phyloP scores from a whole-genome alignment of 1,284 basidiomycete genomes.

The Volvariella surrecta region DNA sequence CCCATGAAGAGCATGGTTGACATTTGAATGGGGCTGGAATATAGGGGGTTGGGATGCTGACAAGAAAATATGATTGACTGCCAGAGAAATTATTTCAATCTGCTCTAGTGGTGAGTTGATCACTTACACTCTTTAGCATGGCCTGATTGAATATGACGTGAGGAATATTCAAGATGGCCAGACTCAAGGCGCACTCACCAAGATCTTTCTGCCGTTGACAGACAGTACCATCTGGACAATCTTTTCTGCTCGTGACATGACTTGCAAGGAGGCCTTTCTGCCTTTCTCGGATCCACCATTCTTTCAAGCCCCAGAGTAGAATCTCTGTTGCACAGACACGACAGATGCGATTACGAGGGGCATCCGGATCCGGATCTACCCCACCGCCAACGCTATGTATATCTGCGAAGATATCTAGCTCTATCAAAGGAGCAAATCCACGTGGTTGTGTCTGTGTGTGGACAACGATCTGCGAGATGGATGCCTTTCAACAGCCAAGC shows the following conservation, averaged over 20 bases:
- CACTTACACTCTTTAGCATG: constrained; percentile 66
- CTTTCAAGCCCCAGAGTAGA: constrained; percentile 61
- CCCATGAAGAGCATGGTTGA: too few species aligned
- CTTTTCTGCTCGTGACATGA: constrained; percentile 41
- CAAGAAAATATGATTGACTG: constrained; percentile 3
- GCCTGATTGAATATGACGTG: constrained; percentile 24
- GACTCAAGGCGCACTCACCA: constrained; percentile 32
- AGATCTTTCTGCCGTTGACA: constrained; percentile 56
- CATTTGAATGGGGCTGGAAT: constrained; percentile 15
- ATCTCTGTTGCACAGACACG: constrained; percentile 65
- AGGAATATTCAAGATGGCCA: constrained; percentile 2
- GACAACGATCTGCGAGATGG: constrained; percentile 42
- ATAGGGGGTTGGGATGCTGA: constrained; percentile 23
- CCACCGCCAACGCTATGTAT: constrained; percentile 47
- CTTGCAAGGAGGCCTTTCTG: constrained; percentile 54
- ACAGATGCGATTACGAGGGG: constrained; percentile 52
- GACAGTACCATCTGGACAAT: constrained; percentile 50
- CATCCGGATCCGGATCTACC: constrained; percentile 42
- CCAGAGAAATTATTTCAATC: not conserved
- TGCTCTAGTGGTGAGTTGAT: not conserved
- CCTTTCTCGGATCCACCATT: constrained; percentile 75
- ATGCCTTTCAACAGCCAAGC: too few species aligned
- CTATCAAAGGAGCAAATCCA: constrained; percentile 56
- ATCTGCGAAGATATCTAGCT: constrained; percentile 59
- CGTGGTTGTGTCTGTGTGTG: constrained; percentile 50